Evolutionary conservation across 495 filamentous ascomycete species (phyloP), one percentile per base, ranked within the genome.

Genomic region (Aspergillus baeticus): DNA sequence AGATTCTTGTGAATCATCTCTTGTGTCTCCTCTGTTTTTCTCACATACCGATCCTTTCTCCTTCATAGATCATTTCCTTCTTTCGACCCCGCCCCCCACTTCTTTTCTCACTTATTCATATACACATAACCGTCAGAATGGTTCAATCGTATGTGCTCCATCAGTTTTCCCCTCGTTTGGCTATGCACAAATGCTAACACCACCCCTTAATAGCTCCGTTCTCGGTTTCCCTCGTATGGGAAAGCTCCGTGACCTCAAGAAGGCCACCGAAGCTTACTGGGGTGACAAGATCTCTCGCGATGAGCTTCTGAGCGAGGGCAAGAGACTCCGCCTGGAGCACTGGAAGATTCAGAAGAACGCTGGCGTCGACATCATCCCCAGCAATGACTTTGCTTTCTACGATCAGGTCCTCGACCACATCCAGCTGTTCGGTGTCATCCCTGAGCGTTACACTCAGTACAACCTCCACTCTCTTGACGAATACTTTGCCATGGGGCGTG

Each of bases 311-410:
- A 80, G 84, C 51, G 95, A 97, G 83, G 94, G 89, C 71, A 97
- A 98, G 88, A 84, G 91, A 69, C 90, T 98, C 57, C 89, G 94
- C 81, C 81, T 88, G 54, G 92, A 86, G 67, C 94, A 98, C 86
- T 98, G 94, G 94, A 91, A 96, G 82, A 91, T 98, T 79, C 94
- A 97, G 82, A 94, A 98, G 82, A 85, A 92, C 76, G 92, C 92
- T 65, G 94, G 94, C 69, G 92, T 96, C 69, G 90, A 96, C 68
- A 82, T 90, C 75, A 98, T 98, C 76, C 94, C 94, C 68, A 94
- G 89, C 87, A 98, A 98, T 73, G 94, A 98, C 87, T 98, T 98
- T 72, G 89, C 95, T 59, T 92, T 89, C 82, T 98, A 98, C 74
- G 94, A 98, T 74, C 94, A 98, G 69, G 87, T 98, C 71, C 89